phyloP scores from a whole-genome alignment of 129 eudicot species.

The Flaveria linearis region DNA sequence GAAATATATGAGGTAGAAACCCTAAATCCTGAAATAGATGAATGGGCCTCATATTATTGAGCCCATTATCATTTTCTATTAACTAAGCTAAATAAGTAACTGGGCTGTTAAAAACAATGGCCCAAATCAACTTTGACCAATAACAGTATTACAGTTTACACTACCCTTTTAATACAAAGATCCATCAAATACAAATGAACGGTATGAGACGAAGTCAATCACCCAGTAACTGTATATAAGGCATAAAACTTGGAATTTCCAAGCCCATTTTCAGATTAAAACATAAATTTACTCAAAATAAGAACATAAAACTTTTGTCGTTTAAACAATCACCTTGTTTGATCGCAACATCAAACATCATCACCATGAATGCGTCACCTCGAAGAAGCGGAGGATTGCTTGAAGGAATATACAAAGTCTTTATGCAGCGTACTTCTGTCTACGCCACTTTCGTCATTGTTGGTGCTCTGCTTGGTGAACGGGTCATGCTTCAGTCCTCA shows the following conservation, averaged over 20 bases:
- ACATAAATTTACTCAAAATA: neutral
- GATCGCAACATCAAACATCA: neutral
- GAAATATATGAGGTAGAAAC: slow-evolving; percentile 28
- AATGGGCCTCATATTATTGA: slow-evolving; percentile 4
- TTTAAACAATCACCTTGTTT: slow-evolving; percentile 7
- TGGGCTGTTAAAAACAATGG: neutral
- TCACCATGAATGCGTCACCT: slow-evolving; percentile 46
- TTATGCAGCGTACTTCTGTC: slow-evolving; percentile 68
- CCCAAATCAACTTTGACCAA: slow-evolving; percentile 7
- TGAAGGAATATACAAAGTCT: slow-evolving; percentile 69
- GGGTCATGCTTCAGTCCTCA: slow-evolving; percentile 36
- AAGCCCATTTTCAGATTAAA: slow-evolving; percentile 3
- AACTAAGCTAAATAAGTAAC: neutral
- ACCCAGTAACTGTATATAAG: neutral
- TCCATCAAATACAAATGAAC: slow-evolving; percentile 1
- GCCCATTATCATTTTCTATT: neutral
- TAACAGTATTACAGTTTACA: neutral
- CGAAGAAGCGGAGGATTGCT: slow-evolving; percentile 45
- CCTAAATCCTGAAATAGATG: slow-evolving; percentile 11
- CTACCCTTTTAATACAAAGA: neutral
- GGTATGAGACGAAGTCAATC: slow-evolving; percentile 8
- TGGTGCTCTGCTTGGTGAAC: slow-evolving; percentile 81
- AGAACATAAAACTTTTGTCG: neutral
- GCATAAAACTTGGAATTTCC: slow-evolving; percentile 15
- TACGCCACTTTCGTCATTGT: slow-evolving; percentile 76